Evolutionary conservation across 1,284 basidiomycete genomes (phyloP).

Genomic region (Pseudozyma tsukubaensis): DNA sequence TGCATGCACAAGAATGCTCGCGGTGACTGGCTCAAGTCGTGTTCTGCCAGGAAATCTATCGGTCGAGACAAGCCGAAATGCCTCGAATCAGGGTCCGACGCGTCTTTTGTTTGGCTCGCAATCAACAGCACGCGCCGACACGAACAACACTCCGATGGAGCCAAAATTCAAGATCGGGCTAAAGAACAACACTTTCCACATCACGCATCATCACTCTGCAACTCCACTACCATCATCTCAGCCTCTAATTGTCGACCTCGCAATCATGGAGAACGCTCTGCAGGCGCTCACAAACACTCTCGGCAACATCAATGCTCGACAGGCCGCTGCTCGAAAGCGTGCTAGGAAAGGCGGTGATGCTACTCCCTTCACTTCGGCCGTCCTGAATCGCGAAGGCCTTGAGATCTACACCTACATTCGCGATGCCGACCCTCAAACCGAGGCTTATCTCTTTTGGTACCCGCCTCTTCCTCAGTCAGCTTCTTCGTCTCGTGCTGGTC

Average conservation of each 20-base stretch:
- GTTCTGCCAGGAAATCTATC: constrained; percentile 4
- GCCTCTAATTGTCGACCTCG: not conserved
- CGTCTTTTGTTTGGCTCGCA: constrained; percentile 15
- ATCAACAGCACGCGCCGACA: constrained; percentile 14
- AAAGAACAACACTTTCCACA: constrained; percentile 28
- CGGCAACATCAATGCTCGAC: constrained; percentile 51
- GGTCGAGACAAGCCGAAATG: constrained; percentile 11
- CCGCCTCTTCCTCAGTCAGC: constrained; percentile 41
- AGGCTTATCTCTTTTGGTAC: constrained; percentile 61
- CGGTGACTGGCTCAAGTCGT: too few relatives aligned
- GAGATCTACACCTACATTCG: constrained; percentile 65
- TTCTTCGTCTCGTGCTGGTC: constrained; percentile 23
- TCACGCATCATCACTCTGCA: not conserved
- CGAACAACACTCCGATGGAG: constrained; percentile 1
- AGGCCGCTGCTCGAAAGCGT: constrained; percentile 41
- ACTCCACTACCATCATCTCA: constrained; percentile 16
- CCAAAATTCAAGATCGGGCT: constrained; percentile 14
- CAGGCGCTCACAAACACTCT: constrained; percentile 59
- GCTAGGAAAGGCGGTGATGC: constrained; percentile 35
- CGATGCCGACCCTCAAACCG: constrained; percentile 60
- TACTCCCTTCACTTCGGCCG: constrained; percentile 60
- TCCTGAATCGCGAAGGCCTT: constrained; percentile 56
- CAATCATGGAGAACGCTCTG: constrained; percentile 60
- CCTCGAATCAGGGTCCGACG: constrained; percentile 15
- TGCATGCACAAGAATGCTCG: too few relatives aligned